Conservation (phyloP, 2,329 filamentous ascomycete genomes). For the Shiraia sp. region DNA sequence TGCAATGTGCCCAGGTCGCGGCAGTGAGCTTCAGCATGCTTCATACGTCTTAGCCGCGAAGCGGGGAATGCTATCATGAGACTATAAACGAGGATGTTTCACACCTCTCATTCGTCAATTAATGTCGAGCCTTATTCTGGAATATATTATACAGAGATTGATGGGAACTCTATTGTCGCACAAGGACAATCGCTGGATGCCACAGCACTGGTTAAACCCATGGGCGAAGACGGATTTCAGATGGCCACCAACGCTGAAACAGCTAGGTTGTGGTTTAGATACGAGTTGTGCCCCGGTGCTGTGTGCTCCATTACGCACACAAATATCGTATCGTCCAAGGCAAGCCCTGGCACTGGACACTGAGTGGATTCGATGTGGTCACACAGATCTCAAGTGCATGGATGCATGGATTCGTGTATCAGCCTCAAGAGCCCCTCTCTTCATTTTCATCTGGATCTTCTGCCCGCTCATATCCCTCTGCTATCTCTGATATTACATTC, state of each 20-base stretch:
- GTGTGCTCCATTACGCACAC: not conserved
- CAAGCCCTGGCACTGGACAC: not conserved
- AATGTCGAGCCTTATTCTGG: not conserved
- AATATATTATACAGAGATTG: conserved; percentile 9
- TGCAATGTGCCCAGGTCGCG: conserved; percentile 10
- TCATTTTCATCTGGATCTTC: conserved; percentile 11
- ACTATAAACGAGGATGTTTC: not conserved
- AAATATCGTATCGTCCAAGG: not conserved
- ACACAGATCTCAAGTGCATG: conserved; percentile 9
- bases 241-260: not conserved
- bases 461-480: conserved; percentile 6
- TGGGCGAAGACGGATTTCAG: too few relatives aligned
- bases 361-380: conserved; percentile 5
- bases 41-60: conserved; percentile 21
- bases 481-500: conserved; percentile 8
- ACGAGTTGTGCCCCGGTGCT: too few relatives aligned
- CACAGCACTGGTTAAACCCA: conserved; percentile 2
- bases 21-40: conserved; percentile 18
- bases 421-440: conserved; percentile 1
- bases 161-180: conserved; percentile 1
- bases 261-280: too few relatives aligned
- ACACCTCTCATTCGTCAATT: conserved; percentile 1
- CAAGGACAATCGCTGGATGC: not conserved
- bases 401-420: conserved; percentile 1
- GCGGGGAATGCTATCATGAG: conserved; percentile 4